phyloP scores from a whole-genome alignment of 2,329 filamentous ascomycete species.

The Exophiala lecanii-corni region DNA sequence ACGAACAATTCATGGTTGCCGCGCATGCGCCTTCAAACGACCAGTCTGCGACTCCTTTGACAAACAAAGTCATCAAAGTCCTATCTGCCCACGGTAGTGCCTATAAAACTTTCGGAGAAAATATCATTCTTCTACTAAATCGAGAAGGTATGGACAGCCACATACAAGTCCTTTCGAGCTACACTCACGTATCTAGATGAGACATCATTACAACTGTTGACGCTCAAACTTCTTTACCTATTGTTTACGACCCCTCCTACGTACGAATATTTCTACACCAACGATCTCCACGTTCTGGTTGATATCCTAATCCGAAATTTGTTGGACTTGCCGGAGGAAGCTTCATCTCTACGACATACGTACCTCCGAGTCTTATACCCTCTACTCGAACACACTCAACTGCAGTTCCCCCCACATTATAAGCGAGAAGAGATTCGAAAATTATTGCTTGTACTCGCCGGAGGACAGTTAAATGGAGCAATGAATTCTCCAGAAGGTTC shows the following conservation, averaged over 20 bases:
- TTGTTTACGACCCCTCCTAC: constrained; percentile 89
- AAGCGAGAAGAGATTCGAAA: constrained; percentile 80
- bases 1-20: constrained; percentile 95
- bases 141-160: constrained; percentile 73
- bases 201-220: constrained; percentile 90
- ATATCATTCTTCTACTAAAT: constrained; percentile 91
- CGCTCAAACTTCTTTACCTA: constrained; percentile 90
- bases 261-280: constrained; percentile 98
- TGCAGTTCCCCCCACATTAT: constrained; percentile 81
- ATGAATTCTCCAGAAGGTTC: constrained; percentile 26
- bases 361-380: constrained; percentile 92
- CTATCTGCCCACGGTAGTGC: constrained; percentile 72
- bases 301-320: constrained; percentile 96
- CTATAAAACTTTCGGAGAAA: constrained; percentile 95
- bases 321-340: constrained; percentile 88
- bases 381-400: constrained; percentile 83
- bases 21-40: constrained; percentile 48
- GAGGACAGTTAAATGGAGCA: constrained; percentile 63
- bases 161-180: too few relatives aligned
- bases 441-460: constrained; percentile 67
- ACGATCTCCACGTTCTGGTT: constrained; percentile 87
- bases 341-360: constrained; percentile 70
- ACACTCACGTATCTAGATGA: too few relatives aligned
- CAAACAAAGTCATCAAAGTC: constrained; percentile 90
- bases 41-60: constrained; percentile 52